Evolutionary conservation across 1,139 yeast genomes (phyloP), one percentile per base, ranked within the genome.

Genomic region (Taphrina pruni): DNA sequence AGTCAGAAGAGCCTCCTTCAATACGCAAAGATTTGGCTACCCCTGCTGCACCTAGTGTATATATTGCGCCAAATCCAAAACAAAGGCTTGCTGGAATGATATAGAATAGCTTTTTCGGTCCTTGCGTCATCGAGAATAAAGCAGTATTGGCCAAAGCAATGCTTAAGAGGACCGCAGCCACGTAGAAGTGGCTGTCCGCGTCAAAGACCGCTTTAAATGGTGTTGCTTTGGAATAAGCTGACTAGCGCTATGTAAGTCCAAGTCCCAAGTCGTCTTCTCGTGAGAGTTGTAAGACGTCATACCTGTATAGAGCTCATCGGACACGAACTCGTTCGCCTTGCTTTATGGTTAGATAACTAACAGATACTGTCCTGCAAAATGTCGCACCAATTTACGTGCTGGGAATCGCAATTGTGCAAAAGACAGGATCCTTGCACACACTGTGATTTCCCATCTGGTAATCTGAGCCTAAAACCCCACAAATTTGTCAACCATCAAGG

Each of bases 91-190:
- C 52, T 12, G 61, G 61, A 20, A 54, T 3, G n/a, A 35, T 38
- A 14, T 26, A 32, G 14, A 46, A 26, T 8, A 46, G 9, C 39
- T 46, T 48, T 14, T 17, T 41, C 17, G 56, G 17, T 7, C 61
- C 61, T 8, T 11, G 45, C 46, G 61, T 48, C 54, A 64, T 21
- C 17, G 67, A 54, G 43, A 66, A 72, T 51, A 69, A n/a, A 14
- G 71, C 72, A 21, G 73, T 69, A 32, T 69, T 54, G 2, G 64
- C 50, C 20, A 71, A 48, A 65, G 73, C 73, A 17, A 69, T 14
- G 14, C 70, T 17, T 46, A 72, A 60, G 8, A 72, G 60, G 11
- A 66, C 45, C 6, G 68, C 50, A 2, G 74, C 71, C 5, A 55
- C 67, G 51, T 48, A 35, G 11, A 72, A 60, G 35, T 72, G 74